Evolutionary conservation across 2,329 filamentous ascomycete species (phyloP), one percentile per base, ranked within the genome.

Genomic region (Chaetomiaceae sp.): DNA sequence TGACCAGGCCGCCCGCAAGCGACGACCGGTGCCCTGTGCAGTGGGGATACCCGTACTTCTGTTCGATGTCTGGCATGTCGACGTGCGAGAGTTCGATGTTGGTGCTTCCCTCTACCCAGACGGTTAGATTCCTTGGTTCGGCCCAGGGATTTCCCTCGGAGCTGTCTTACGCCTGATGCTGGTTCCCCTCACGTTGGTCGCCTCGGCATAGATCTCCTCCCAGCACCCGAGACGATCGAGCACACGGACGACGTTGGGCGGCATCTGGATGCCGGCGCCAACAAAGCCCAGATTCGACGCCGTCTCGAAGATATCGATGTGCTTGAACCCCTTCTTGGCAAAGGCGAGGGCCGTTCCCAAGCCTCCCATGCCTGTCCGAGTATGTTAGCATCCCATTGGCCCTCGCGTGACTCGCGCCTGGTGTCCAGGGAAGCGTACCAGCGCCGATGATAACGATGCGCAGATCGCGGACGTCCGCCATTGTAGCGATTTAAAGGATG

Each of bases 251-350:
- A 92, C 87, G 60, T 94, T 95, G 0, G 89, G 89, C 0, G 89
- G 87, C 53, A 92, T 76, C 66, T 95, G 89, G 59, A 94, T 92
- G 5, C 89, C 89, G 1, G 89, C 89, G 21, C 89, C 89, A 1
- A 92, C 87, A 62, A 92, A 92, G 5, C 88, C 88, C 4, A 92
- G 76, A 59, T 82, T 80, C 4, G 84, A 80, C 0, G 87, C 87
- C 32, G 77, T 80, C 66, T 92, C 89, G 66, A 84, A 92, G 46
- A 92, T 81, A 50, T 85, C 75, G 63, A 92, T 85, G 53, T 86
- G 73, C 58, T 75, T 80, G 70, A 92, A 91, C 7, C 88, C 89
- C 62, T 84, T 82, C 70, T 86, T 86, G 36, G 88, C 87, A 32
- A 92, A 78, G 11, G 87, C 81, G 32, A 92, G 77, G 6, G 87